Percentiles rank a stretch among this genome's conserved stretches.
Evolutionary conservation across 202 grass and related monocot genomes (phyloP).

Genomic region (Saccharum hybrid): DNA sequence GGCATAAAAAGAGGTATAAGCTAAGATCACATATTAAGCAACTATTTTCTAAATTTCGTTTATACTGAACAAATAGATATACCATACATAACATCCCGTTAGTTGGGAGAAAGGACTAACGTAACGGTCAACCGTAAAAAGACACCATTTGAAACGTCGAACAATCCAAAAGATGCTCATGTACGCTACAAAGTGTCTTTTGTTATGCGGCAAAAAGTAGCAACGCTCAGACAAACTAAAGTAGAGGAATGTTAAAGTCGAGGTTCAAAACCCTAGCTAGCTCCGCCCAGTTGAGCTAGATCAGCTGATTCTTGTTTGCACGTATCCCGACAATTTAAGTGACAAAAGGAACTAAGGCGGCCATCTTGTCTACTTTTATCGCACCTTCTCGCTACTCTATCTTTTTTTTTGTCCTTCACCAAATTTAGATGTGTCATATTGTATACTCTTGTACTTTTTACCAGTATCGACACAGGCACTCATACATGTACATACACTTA

Average conservation of each 20-base stretch:
- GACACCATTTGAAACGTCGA: neutral
- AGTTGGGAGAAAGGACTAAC: neutral
- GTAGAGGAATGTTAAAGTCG: neutral
- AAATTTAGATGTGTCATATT: too few relatives aligned
- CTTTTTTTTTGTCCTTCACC: neutral
- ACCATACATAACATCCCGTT: too few relatives aligned
- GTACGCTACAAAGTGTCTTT: neutral
- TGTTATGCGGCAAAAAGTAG: neutral
- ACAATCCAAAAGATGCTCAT: neutral
- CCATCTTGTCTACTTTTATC: too few relatives aligned
- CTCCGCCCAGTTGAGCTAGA: neutral
- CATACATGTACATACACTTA: too few relatives aligned
- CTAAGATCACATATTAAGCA: too few relatives aligned
- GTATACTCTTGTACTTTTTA: neutral
- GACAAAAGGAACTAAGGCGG: too few relatives aligned
- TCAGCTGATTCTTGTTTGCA: neutral
- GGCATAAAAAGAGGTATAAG: too few relatives aligned
- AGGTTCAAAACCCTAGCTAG: neutral
- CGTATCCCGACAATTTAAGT: neutral
- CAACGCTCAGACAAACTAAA: too few relatives aligned
- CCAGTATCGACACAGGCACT: fast-evolving
- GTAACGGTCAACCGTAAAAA: neutral
- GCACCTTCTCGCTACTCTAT: neutral
- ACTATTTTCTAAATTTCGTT: too few relatives aligned
- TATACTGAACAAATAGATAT: too few relatives aligned